Percentiles rank a stretch among this genome's conserved stretches.
phyloP scores from a whole-genome alignment of 192 early-diverging fungal species.

The Backusella tuberculispora region DNA sequence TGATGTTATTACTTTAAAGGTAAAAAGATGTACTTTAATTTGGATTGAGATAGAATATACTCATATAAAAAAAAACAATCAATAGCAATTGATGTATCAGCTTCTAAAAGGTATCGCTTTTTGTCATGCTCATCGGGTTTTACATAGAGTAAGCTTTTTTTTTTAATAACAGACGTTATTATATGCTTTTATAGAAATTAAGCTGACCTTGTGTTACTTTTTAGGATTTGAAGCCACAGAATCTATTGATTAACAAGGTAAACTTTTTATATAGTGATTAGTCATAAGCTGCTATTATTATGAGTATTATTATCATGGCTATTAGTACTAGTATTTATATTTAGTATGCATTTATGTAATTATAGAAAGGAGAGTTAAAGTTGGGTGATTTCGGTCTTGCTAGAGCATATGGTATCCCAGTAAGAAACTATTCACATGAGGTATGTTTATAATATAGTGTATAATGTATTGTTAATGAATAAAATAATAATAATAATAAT shows the following conservation, averaged over 20 bases:
- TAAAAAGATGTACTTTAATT: slow-evolving; percentile 33
- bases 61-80: background rate
- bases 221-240: slow-evolving; percentile 87
- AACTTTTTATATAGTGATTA: too few relatives aligned
- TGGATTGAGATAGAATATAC: too few relatives aligned
- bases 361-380: background rate
- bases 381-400: slow-evolving; percentile 70
- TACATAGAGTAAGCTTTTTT: slow-evolving; percentile 43
- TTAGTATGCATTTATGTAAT: background rate
- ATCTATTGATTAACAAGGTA: slow-evolving; percentile 92
- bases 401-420: slow-evolving; percentile 95
- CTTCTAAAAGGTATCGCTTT: background rate
- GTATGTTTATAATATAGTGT: slow-evolving; percentile 36
- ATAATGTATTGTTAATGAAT: background rate
- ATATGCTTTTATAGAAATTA: background rate
- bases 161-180: background rate
- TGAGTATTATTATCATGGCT: background rate
- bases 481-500: too few relatives aligned
- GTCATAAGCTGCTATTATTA: background rate
- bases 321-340: background rate
- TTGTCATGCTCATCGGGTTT: background rate
- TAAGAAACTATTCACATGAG: slow-evolving; percentile 85
- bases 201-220: background rate
- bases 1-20: slow-evolving; percentile 83
- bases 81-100: background rate